These are phyloP conservation scores for Coleophoma cylindrospora DNA, from an alignment of 2,329 filamentous ascomycete species.

Conservation along the genomic window DNA sequence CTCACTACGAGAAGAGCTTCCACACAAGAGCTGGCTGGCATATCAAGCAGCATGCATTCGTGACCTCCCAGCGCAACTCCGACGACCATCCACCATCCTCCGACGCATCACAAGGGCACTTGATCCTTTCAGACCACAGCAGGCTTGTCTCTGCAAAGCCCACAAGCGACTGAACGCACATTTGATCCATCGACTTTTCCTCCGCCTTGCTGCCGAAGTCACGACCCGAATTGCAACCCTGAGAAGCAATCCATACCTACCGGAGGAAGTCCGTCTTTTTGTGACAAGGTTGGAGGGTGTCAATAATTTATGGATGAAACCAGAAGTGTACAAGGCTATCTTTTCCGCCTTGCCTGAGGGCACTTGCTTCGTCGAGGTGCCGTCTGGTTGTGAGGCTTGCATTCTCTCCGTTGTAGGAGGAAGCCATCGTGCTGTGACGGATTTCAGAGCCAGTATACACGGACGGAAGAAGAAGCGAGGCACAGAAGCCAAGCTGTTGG, in stretches of 20 bases:
- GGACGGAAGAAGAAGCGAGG: constrained; percentile 27
- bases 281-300: constrained; percentile 10
- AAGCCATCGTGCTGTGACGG: constrained; percentile 33
- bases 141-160: constrained; percentile 32
- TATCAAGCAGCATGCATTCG: background rate
- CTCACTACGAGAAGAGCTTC: background rate
- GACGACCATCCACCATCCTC: constrained; percentile 5
- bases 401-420: constrained; percentile 44
- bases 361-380: constrained; percentile 21
- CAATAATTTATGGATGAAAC: constrained; percentile 29
- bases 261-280: constrained; percentile 1
- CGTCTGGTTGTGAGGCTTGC: constrained; percentile 45
- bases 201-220: constrained; percentile 36
- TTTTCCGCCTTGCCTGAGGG: constrained; percentile 29
- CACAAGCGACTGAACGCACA: constrained; percentile 37
- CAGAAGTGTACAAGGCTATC: constrained; percentile 27
- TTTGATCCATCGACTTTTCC: constrained; percentile 38
- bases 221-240: constrained; percentile 27
- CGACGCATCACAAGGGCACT: constrained; percentile 5
- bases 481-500: constrained; percentile 7
- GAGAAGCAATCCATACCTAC: constrained; percentile 10
- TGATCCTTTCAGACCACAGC: constrained; percentile 1
- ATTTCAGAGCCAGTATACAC: constrained; percentile 38
- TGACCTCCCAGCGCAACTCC: constrained; percentile 10
- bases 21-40: background rate